Evolutionary conservation across 805 yeast genomes (phyloP), one percentile per base, ranked within the genome.

Genomic region (Sungouiella thailandica): DNA sequence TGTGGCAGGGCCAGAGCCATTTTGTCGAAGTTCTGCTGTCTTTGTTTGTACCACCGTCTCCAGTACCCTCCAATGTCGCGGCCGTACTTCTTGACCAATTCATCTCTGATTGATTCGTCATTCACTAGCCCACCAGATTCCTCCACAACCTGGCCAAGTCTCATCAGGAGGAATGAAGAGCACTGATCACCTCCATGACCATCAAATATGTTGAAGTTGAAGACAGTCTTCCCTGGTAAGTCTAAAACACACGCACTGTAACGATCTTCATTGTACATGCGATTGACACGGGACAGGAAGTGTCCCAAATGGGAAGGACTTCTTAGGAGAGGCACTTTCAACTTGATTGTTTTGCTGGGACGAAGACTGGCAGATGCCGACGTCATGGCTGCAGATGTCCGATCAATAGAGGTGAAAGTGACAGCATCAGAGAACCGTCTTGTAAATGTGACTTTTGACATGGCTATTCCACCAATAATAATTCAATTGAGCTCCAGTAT

Each of bases 151-250:
- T 53, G 35, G 69, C 78, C 44, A 19, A 93, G 64, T 35, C 77
- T 64, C 3, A 67, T 57, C 14, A 69, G 60, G 9, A 89, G 62
- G 49, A 72, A 83, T 16, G 65, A 69, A 29, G 88, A 70, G 48
- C 95, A 85, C 34, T 80, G 79, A 16, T 68, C 70, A 15, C 96
- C 95, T 6, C 97, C 98, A 60, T 93, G 98, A 7, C 98, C 98
- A 60, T 93, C 98, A 57, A 84, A 88, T 2, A 93, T 72, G 29
- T 77, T 76, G 49, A 85, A 79, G 44, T 76, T 77, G 60, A 90
- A 83, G 13, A 62, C 50, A 8, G 50, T 47, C 16, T 45, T 40
- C 17, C 35, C 41, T 4, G 39, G 47, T 8, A 62, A 23, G 15
- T 65, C 59, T 24, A 86, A 49, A 32, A 85, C 74, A 17, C 75